A percentile compares a stretch with the other conserved stretches of the same genome.
phyloP scores from a whole-genome alignment of 257 asterid genomes.

The Linaria vulgaris region DNA sequence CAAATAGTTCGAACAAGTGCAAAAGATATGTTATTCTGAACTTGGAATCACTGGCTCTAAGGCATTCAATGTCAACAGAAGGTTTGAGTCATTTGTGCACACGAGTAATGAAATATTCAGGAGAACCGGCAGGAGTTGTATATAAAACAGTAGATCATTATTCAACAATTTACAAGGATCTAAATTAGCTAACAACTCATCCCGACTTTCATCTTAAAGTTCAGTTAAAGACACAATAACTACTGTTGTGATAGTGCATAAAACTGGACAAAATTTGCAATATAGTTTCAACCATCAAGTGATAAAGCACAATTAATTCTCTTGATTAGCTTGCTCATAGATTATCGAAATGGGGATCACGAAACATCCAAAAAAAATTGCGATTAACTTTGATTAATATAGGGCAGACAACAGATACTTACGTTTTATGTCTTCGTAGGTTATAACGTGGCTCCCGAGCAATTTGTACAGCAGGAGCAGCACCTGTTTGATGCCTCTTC shows the following conservation, averaged over 20 bases:
- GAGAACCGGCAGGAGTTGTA: background rate
- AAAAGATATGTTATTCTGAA: background rate
- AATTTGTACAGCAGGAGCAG: conserved; percentile 43
- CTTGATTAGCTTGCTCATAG: background rate
- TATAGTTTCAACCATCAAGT: conserved; percentile 6
- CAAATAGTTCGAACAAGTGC: background rate
- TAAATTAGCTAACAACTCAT: conserved; percentile 10
- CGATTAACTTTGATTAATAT: background rate
- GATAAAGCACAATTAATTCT: background rate
- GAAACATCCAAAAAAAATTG: conserved; percentile 1
- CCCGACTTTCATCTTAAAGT: background rate
- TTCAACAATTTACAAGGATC: conserved; percentile 8
- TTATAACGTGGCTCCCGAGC: conserved; percentile 66
- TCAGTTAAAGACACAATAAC: background rate
- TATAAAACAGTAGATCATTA: background rate
- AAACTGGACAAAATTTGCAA: background rate
- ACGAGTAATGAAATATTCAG: background rate
- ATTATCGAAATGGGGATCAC: background rate
- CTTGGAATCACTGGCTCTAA: background rate
- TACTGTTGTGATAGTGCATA: conserved; percentile 8
- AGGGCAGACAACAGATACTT: conserved; percentile 28
- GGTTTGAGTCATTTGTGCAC: background rate
- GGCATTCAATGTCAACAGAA: background rate
- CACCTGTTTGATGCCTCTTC: conserved; percentile 73
- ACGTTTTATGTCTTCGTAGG: conserved; percentile 63